These are phyloP conservation scores for Annulohypoxylon truncatum DNA, from an alignment of 2,329 filamentous ascomycete species.

Conservation along the genomic window DNA sequence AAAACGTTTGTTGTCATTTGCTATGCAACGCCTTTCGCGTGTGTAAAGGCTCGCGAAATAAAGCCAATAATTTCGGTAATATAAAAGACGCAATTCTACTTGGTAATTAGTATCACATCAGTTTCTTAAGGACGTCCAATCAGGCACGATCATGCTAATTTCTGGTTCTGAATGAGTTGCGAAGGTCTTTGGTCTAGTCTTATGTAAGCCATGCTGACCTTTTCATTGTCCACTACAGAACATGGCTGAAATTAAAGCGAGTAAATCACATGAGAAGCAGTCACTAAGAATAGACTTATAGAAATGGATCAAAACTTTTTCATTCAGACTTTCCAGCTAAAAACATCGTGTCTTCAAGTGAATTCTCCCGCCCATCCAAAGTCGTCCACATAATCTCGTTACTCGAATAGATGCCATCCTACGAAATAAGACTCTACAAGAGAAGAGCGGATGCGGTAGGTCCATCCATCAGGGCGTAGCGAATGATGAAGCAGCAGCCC, in stretches of 20 bases:
- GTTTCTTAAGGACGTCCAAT: too few relatives aligned
- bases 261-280: not conserved
- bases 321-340: not conserved
- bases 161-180: too few relatives aligned
- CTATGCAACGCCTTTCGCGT: too few relatives aligned
- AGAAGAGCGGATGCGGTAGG: not conserved
- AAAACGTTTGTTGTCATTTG: too few relatives aligned
- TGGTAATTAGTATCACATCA: too few relatives aligned
- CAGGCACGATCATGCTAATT: too few relatives aligned
- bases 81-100: too few relatives aligned
- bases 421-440: not conserved
- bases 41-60: too few relatives aligned
- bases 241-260: not conserved
- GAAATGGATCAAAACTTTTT: not conserved
- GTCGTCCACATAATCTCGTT: not conserved
- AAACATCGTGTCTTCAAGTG: not conserved
- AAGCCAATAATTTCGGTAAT: too few relatives aligned
- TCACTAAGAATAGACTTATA: not conserved
- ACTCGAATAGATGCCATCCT: not conserved
- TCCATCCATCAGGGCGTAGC: not conserved
- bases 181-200: too few relatives aligned
- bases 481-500: not conserved
- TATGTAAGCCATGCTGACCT: too few relatives aligned
- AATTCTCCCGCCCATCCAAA: not conserved
- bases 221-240: too few relatives aligned